Percentiles rank a stretch among this genome's conserved stretches.
These are phyloP conservation scores for Plasmopara muralis DNA, from an alignment of 352 stramenopile species.

Conservation along the genomic window DNA sequence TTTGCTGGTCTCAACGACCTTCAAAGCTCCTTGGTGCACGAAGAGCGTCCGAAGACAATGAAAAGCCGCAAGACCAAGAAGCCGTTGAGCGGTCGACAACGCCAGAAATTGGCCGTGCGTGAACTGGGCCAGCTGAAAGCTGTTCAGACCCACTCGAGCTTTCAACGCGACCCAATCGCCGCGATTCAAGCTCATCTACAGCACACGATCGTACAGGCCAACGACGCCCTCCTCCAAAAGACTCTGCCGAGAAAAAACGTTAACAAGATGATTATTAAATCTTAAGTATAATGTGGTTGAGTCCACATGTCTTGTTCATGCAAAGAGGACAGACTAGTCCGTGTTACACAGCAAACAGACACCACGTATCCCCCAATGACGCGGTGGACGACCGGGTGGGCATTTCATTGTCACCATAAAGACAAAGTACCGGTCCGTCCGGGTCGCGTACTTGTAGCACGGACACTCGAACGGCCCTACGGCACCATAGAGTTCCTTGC, in stretches of 20 bases:
- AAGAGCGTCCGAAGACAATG: constrained; percentile 32
- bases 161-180: constrained; percentile 77
- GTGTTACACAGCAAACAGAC: constrained; percentile 94
- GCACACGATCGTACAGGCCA: constrained; percentile 79
- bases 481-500: constrained; percentile 90
- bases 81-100: constrained; percentile 70
- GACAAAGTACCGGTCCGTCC: constrained; percentile 95
- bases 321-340: constrained; percentile 37
- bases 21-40: constrained; percentile 62
- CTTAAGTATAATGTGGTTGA: neutral
- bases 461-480: constrained; percentile 92
- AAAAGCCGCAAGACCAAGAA: constrained; percentile 39
- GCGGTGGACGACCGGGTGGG: constrained; percentile 80
- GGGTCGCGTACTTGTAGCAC: constrained; percentile 95
- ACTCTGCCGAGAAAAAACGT: constrained; percentile 7
- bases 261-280: neutral
- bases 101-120: constrained; percentile 75
- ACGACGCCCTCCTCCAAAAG: constrained; percentile 52
- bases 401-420: constrained; percentile 94
- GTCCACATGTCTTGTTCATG: neutral
- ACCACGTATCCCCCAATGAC: constrained; percentile 93
- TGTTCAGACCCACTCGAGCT: constrained; percentile 75
- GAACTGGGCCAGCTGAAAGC: constrained; percentile 80
- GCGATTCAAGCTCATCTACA: constrained; percentile 83
- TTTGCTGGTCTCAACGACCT: constrained; percentile 71